Percentiles rank a stretch among this genome's conserved stretches.
Evolutionary conservation across 106 monocot genomes (phyloP).

Genomic region (Xerophyta viscosa): DNA sequence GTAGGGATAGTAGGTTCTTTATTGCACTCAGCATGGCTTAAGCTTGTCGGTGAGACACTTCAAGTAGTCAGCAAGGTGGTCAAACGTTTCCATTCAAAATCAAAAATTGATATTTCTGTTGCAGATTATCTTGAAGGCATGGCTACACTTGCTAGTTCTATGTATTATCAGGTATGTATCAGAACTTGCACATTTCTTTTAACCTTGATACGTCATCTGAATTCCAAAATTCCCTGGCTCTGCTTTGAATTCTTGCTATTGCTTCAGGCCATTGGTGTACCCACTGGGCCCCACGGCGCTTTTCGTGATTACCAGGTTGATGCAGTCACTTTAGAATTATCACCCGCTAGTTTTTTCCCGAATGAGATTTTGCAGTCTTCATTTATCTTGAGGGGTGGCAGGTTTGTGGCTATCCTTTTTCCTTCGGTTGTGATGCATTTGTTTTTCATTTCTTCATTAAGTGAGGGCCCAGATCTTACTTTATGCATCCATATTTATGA

Average conservation of each 20-base stretch:
- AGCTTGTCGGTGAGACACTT: slow-evolving; percentile 43
- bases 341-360: slow-evolving; percentile 32
- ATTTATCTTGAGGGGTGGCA: slow-evolving; percentile 60
- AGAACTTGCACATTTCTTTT: neutral
- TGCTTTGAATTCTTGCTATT: neutral
- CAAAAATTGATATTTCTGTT: slow-evolving; percentile 45
- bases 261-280: slow-evolving; percentile 73
- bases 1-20: slow-evolving; percentile 43
- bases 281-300: slow-evolving; percentile 78
- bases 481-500: too few relatives aligned
- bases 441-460: neutral
- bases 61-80: slow-evolving; percentile 34
- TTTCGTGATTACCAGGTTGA: slow-evolving; percentile 90
- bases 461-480: too few relatives aligned
- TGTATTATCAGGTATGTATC: slow-evolving; percentile 70
- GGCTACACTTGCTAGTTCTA: slow-evolving; percentile 73
- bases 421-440: neutral
- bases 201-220: neutral
- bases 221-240: neutral
- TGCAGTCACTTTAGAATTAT: slow-evolving; percentile 62
- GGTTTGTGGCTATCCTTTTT: slow-evolving; percentile 30
- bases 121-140: slow-evolving; percentile 69
- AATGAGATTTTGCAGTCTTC: slow-evolving; percentile 45
- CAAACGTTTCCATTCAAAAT: slow-evolving; percentile 51
- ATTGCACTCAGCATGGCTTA: slow-evolving; percentile 36